These are phyloP conservation scores for Sugiyamaella pinicola DNA, from an alignment of 1,139 yeast species.

Conservation along the genomic window DNA sequence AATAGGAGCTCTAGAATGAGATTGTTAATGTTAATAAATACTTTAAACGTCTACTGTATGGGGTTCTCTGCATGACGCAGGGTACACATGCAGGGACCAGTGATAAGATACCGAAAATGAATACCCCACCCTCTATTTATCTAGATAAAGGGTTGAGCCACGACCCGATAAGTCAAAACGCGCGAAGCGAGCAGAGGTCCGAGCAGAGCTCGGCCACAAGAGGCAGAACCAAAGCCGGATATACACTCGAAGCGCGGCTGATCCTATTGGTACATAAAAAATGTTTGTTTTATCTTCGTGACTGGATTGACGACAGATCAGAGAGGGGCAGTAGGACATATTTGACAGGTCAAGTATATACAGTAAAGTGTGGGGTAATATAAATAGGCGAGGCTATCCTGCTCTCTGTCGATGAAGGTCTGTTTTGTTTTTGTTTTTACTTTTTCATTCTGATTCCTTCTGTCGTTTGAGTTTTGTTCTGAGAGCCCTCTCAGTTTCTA, in stretches of 20 bases:
- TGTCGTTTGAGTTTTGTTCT: not conserved
- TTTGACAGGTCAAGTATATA: not conserved
- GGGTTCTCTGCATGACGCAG: not conserved
- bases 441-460: not conserved
- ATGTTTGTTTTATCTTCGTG: not conserved
- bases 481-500: not conserved
- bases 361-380: not conserved
- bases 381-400: not conserved
- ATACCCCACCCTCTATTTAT: too few species aligned
- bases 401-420: not conserved
- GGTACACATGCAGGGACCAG: not conserved
- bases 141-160: too few species aligned
- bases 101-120: too few species aligned
- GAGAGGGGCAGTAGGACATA: not conserved
- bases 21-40: too few species aligned
- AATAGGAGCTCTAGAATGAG: too few species aligned
- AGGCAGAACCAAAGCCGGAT: too few species aligned
- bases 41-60: too few species aligned
- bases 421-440: not conserved
- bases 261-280: too few species aligned
- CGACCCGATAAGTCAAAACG: not conserved
- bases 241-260: not conserved
- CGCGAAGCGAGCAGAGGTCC: not conserved
- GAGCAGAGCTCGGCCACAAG: too few species aligned
- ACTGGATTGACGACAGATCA: not conserved